Percentiles rank a stretch among this genome's conserved stretches.
Evolutionary conservation across 768 basidiomycete species (phyloP).

Genomic region (Rhizopogon rudus): DNA sequence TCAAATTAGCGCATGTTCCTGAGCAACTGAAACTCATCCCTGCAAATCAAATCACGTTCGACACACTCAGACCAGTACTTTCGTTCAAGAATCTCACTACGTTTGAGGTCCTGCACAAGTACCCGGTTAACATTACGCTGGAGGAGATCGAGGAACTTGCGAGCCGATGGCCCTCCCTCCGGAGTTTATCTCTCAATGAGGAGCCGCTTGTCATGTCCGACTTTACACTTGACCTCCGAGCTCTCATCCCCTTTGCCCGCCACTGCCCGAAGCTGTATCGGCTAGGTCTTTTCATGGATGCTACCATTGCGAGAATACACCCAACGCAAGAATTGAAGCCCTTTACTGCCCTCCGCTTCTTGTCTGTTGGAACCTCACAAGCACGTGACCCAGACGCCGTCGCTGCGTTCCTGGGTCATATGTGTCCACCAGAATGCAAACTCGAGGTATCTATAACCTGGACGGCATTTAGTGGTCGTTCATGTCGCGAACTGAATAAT

Average conservation of each 20-base stretch:
- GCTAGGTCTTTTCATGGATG: conserved; percentile 31
- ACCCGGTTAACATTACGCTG: conserved; percentile 27
- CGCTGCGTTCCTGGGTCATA: conserved; percentile 51
- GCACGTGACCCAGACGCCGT: conserved; percentile 38
- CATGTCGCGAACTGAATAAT: conserved; percentile 7
- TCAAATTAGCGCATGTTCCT: conserved; percentile 25
- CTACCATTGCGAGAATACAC: conserved; percentile 14
- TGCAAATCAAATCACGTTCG: conserved; percentile 26
- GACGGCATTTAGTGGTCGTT: conserved; percentile 21
- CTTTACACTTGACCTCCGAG: conserved; percentile 29
- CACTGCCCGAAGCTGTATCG: conserved; percentile 15
- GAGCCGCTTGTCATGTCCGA: conserved; percentile 33
- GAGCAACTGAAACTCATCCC: conserved; percentile 8
- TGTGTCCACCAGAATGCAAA: conserved; percentile 40
- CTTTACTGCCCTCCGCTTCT: conserved; percentile 12
- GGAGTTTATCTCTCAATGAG: conserved; percentile 38
- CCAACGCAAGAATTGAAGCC: conserved; percentile 6
- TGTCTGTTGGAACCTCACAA: conserved; percentile 51
- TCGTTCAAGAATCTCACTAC: conserved; percentile 6
- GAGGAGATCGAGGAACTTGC: conserved; percentile 42
- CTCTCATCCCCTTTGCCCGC: conserved; percentile 36
- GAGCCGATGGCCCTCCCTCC: conserved; percentile 37
- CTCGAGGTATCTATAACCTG: conserved; percentile 48
- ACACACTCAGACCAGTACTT: conserved; percentile 32
- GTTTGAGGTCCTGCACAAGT: conserved; percentile 24